A percentile compares a stretch with the other conserved stretches of the same genome.
phyloP scores from a whole-genome alignment of 1,284 basidiomycete genomes.

The Naganishia sp. region DNA sequence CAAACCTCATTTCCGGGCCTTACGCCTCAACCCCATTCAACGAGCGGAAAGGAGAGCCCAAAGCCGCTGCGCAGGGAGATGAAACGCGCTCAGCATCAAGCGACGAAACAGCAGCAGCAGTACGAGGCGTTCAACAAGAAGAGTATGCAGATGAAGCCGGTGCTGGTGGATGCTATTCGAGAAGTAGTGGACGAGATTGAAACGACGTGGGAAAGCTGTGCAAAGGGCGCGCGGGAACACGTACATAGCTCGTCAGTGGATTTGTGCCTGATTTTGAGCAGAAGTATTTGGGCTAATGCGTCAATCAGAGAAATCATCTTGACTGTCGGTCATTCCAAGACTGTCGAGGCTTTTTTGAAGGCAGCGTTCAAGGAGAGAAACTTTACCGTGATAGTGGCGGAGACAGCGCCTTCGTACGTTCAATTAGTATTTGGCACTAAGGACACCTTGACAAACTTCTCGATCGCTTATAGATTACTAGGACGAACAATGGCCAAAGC shows the following conservation, averaged over 20 bases:
- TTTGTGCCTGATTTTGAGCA: background rate
- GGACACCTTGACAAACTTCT: constrained; percentile 2
- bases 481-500: constrained; percentile 83
- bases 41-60: constrained; percentile 6
- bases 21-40: constrained; percentile 3
- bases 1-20: constrained; percentile 31
- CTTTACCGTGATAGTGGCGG: constrained; percentile 94
- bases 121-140: constrained; percentile 51
- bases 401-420: constrained; percentile 84
- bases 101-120: constrained; percentile 31
- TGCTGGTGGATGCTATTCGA: constrained; percentile 83
- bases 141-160: constrained; percentile 52
- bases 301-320: constrained; percentile 82
- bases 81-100: constrained; percentile 20
- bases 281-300: background rate
- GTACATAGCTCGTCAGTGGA: constrained; percentile 86
- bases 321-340: constrained; percentile 89
- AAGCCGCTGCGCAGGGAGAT: constrained; percentile 19
- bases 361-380: constrained; percentile 85
- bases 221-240: constrained; percentile 91
- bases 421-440: background rate
- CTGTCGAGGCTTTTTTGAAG: constrained; percentile 91
- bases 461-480: constrained; percentile 62
- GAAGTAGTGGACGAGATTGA: constrained; percentile 94
- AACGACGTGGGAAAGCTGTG: constrained; percentile 91